Evolutionary conservation across 805 yeast genomes (phyloP).

Genomic region (Candida odintsovae): DNA sequence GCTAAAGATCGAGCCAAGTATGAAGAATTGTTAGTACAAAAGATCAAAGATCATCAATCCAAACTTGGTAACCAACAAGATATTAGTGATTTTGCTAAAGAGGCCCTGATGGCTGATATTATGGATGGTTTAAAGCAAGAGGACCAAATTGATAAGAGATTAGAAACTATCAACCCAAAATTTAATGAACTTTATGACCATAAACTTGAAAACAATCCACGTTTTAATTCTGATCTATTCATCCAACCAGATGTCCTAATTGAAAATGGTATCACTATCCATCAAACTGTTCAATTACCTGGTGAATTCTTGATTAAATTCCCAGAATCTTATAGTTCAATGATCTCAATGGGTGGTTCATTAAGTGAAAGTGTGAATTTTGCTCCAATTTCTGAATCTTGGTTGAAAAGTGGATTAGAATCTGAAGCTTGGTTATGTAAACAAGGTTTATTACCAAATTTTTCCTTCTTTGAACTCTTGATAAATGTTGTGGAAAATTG

Average conservation of each 20-base stretch:
- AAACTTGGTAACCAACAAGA: background rate
- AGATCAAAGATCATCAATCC: slow-evolving; percentile 24
- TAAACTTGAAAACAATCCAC: slow-evolving; percentile 3
- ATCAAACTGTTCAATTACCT: slow-evolving; percentile 48
- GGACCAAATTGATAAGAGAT: slow-evolving; percentile 12
- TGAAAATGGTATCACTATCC: slow-evolving; percentile 42
- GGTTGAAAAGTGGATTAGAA: slow-evolving; percentile 46
- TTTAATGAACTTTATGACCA: slow-evolving; percentile 19
- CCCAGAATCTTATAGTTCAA: slow-evolving; percentile 49
- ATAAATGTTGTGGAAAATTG: slow-evolving; percentile 37
- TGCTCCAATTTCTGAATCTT: slow-evolving; percentile 39
- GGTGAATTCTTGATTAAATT: slow-evolving; percentile 56
- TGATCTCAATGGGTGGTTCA: slow-evolving; percentile 49
- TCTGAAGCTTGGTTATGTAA: slow-evolving; percentile 46
- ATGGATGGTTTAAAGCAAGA: slow-evolving; percentile 14
- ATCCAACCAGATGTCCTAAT: slow-evolving; percentile 44
- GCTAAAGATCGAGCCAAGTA: slow-evolving; percentile 47
- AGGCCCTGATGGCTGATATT: slow-evolving; percentile 14
- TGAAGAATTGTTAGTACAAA: slow-evolving; percentile 48
- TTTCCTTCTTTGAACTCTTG: slow-evolving; percentile 45
- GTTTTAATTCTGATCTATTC: slow-evolving; percentile 38
- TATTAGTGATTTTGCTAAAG: slow-evolving; percentile 5
- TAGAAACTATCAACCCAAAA: slow-evolving; percentile 7
- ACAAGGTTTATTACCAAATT: slow-evolving; percentile 44
- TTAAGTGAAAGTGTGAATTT: slow-evolving; percentile 52